Percentiles rank a stretch among this genome's conserved stretches.
Conservation (phyloP, 805 yeast species). For the Wickerhamiella lipophila region DNA sequence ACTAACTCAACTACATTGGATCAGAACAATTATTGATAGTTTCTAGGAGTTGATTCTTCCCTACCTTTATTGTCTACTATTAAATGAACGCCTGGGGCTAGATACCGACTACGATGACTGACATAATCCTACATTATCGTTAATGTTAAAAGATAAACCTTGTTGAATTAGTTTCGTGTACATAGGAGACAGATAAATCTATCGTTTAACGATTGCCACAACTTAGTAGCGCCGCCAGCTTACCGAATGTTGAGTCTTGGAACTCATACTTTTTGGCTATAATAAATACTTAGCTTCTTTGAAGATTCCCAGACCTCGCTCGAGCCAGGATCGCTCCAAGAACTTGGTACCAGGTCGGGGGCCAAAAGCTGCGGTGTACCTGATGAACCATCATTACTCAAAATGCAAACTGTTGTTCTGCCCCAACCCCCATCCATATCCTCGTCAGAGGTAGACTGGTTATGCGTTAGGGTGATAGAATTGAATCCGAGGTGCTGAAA, state of each 20-base stretch:
- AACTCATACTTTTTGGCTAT: neutral
- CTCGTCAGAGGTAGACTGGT: neutral
- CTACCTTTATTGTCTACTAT: too few relatives aligned
- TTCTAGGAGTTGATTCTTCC: too few relatives aligned
- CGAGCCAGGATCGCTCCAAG: neutral
- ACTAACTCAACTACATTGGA: too few relatives aligned
- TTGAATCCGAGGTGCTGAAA: neutral
- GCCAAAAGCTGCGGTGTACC: neutral
- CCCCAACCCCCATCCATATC: neutral
- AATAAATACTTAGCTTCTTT: neutral
- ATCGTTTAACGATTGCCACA: too few relatives aligned
- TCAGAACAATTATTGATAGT: too few relatives aligned
- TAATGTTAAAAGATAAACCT: too few relatives aligned
- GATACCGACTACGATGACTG: neutral
- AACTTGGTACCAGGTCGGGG: neutral
- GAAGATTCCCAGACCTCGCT: neutral
- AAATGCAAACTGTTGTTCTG: neutral
- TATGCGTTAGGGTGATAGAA: neutral
- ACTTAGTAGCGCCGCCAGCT: too few relatives aligned
- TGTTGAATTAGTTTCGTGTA: too few relatives aligned
- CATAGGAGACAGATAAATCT: too few relatives aligned
- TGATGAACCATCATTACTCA: neutral
- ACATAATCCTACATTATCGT: neutral
- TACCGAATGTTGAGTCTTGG: too few relatives aligned
- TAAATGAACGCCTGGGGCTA: too few relatives aligned